Conservation (phyloP, 202 grass and related monocot species). For the Setaria italica region DNA sequence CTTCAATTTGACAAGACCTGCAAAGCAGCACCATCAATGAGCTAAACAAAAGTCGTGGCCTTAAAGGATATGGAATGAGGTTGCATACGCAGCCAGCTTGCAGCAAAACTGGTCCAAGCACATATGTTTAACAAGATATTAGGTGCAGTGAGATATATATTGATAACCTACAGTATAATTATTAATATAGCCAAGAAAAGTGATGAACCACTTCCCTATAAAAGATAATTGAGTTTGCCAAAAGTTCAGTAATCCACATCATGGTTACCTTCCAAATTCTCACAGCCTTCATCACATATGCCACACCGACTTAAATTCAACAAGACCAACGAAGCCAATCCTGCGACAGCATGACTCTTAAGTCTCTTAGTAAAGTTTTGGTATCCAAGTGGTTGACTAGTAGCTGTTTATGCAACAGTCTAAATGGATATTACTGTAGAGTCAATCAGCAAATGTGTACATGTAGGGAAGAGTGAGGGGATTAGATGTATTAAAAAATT, state of each 20-base stretch:
- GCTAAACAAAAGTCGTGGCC: constrained; percentile 23
- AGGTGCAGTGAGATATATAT: background rate
- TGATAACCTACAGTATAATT: background rate
- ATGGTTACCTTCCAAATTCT: constrained; percentile 75
- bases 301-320: constrained; percentile 87
- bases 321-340: constrained; percentile 65
- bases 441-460: background rate
- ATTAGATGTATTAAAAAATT: constrained; percentile 32
- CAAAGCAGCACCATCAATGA: constrained; percentile 15
- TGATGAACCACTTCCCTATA: constrained; percentile 13
- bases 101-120: background rate
- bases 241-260: constrained; percentile 5
- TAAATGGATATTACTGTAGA: background rate
- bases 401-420: constrained; percentile 16
- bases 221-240: constrained; percentile 1
- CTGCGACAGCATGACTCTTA: constrained; percentile 53
- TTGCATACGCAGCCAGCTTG: constrained; percentile 3
- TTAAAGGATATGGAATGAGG: background rate
- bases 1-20: constrained; percentile 61
- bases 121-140: background rate
- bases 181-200: constrained; percentile 32
- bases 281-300: constrained; percentile 81
- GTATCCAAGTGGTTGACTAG: constrained; percentile 8
- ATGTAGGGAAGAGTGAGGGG: background rate
- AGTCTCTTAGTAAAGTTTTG: constrained; percentile 28